phyloP scores from a whole-genome alignment of 257 asterid genomes.

The Solanum stenotomum region DNA sequence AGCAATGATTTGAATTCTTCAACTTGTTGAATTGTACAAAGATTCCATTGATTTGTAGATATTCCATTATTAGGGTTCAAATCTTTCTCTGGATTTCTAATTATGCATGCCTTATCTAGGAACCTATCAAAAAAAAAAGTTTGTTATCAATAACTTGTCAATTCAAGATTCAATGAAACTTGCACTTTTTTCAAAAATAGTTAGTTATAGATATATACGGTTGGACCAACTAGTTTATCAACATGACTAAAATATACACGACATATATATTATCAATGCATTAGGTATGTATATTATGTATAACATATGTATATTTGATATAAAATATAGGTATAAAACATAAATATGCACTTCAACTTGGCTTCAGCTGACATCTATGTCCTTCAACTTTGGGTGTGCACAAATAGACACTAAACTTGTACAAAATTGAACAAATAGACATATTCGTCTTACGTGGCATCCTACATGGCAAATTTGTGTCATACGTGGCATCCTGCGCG shows the following conservation, averaged over 20 bases:
- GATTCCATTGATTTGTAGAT: slow-evolving; percentile 35
- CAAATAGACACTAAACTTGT: too few relatives aligned
- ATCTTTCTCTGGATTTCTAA: slow-evolving; percentile 29
- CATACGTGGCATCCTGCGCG: too few relatives aligned
- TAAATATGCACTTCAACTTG: too few relatives aligned
- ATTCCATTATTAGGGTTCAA: slow-evolving; percentile 30
- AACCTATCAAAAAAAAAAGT: slow-evolving; percentile 10
- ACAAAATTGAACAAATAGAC: too few relatives aligned
- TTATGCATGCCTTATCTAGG: slow-evolving; percentile 49
- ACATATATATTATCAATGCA: rapidly evolving
- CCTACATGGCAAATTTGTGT: too few relatives aligned
- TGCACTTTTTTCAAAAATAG: neutral
- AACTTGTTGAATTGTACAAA: slow-evolving; percentile 57
- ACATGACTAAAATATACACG: neutral
- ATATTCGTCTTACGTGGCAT: too few relatives aligned
- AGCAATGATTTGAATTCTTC: slow-evolving; percentile 54
- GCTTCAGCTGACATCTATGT: rapidly evolving
- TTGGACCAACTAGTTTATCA: neutral
- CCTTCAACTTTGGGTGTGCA: too few relatives aligned
- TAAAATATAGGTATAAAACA: too few relatives aligned
- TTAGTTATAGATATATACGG: neutral
- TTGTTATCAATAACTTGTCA: neutral
- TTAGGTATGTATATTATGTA: too few relatives aligned
- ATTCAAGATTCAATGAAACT: neutral
- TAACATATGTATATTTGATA: neutral